phyloP scores from a whole-genome alignment of 257 asterid genomes.

The Lavandula angustifolia region DNA sequence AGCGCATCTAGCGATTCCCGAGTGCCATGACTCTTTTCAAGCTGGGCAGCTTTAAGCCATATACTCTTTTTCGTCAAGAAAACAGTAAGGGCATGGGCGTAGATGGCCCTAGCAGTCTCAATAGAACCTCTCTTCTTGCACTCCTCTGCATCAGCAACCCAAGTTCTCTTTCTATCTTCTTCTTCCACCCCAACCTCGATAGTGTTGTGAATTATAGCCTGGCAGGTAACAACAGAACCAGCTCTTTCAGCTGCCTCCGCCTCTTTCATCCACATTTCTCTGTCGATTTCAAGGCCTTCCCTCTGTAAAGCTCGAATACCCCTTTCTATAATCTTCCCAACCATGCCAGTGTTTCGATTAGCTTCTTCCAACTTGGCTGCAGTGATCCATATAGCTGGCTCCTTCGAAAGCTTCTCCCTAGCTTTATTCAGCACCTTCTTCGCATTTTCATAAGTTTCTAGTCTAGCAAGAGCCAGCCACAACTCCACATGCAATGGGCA shows the following conservation, averaged over 20 bases:
- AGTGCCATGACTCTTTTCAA: conserved; percentile 91
- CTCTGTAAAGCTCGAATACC: conserved; percentile 81
- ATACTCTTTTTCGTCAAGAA: conserved; percentile 89
- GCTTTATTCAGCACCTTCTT: too few species aligned
- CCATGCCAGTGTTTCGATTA: conserved; percentile 66
- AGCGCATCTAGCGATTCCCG: conserved; percentile 80
- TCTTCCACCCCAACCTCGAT: conserved; percentile 89
- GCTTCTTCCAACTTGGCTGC: conserved; percentile 52
- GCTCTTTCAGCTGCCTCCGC: conserved; percentile 96
- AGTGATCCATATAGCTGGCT: too few species aligned
- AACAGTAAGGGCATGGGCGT: conserved; percentile 76
- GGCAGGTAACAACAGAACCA: conserved; percentile 82
- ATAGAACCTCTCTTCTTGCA: conserved; percentile 88
- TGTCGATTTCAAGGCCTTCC: conserved; percentile 82
- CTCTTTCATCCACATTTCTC: conserved; percentile 95
- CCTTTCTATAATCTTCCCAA: conserved; percentile 77
- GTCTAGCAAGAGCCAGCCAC: conserved; percentile 53
- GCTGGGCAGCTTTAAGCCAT: conserved; percentile 99
- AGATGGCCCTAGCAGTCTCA: conserved; percentile 90
- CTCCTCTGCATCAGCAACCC: conserved; percentile 99
- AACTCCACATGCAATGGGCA: conserved; percentile 51
- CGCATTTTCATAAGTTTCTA: too few species aligned
- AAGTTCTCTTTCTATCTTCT: conserved; percentile 90
- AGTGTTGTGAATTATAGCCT: conserved; percentile 78
- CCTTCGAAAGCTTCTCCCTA: conserved; percentile 55